These are phyloP conservation scores for Paspalum vaginatum DNA, from an alignment of 176 grass and related monocot genomes.

Conservation along the genomic window DNA sequence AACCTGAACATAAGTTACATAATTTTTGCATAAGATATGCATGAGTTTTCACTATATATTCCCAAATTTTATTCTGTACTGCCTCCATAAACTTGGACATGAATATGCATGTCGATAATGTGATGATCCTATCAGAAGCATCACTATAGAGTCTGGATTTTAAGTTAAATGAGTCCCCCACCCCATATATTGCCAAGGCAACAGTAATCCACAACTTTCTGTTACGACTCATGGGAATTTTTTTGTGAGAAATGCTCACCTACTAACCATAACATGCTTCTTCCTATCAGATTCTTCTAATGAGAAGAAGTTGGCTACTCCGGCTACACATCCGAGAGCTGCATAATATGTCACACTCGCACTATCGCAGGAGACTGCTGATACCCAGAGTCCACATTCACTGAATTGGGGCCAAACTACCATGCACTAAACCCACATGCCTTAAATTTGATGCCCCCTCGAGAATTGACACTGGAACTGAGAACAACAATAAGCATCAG, in stretches of 20 bases:
- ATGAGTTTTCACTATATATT: constrained; percentile 2
- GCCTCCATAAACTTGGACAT: neutral
- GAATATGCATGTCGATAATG: neutral
- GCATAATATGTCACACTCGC: neutral
- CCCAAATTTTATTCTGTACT: constrained; percentile 20
- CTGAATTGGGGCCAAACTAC: neutral
- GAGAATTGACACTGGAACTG: neutral
- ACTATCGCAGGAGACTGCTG: neutral
- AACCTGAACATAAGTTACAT: constrained; percentile 30
- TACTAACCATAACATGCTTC: neutral
- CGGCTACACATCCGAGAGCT: neutral
- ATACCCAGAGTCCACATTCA: neutral
- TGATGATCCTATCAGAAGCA: neutral
- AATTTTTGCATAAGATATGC: constrained; percentile 15
- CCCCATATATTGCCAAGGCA: neutral
- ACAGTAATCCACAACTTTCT: constrained; percentile 20
- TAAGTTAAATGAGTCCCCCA: neutral
- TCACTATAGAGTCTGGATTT: neutral
- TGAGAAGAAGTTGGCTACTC: neutral
- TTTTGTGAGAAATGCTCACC: neutral
- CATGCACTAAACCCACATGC: neutral
- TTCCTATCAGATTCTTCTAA: constrained; percentile 3
- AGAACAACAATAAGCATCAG: neutral
- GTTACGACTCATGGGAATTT: neutral
- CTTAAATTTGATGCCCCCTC: neutral